Base-by-base conservation (phyloP, 1,284 basidiomycete species). In the Hemileia vastatrix region DNA sequence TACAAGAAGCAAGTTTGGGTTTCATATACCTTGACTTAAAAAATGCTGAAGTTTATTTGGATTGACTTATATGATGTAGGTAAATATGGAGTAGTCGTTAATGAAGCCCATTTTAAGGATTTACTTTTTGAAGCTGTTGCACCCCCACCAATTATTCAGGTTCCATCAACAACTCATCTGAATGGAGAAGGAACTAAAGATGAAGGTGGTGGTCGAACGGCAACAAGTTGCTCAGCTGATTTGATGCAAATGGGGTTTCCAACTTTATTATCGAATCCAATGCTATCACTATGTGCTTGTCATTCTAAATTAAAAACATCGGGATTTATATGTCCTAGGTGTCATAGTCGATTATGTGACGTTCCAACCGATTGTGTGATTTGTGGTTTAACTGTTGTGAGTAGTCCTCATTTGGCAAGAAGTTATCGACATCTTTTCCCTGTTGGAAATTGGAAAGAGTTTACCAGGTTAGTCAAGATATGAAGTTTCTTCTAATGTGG, bases 191-290 rank as follows among this genome's bases (percentile, higher is more conserved):
- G 79, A 19, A 74, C 77, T 13, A 64, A 60, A 23, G 70, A 72
- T 40, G 76, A 79, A 9, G 85, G 86, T 57, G 83, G 84, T 13
- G 83, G 84, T 0, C 87, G 88, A 52, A 44, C 24, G 33, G 54
- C 21, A 11, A 36, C 40, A 9, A 32, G 40, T n/a, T 43, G 40
- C 11, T 32, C 60, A 15, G 47, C 66, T 0, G 92, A 98, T 77
- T 79, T 99, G 44, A 93, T 99, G 85, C 87, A 95, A 80, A 98
- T 99, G 92, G 94, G 94, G 2, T 99, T 99, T 77, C 95, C 91
- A 0, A 90, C 87, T 15, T 84, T 90, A 49, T 79, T 95, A n/a
- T 88, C 88, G 0, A 86, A 86, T 67, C 83, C 86, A 0, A 86
- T 88, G 0, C 84, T 86, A 18, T 84, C 87, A 54, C 80, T 95